A percentile compares a stretch with the other conserved stretches of the same genome.
Evolutionary conservation across 2,329 filamentous ascomycete species (phyloP).

Genomic region (Juglanconis sp.): DNA sequence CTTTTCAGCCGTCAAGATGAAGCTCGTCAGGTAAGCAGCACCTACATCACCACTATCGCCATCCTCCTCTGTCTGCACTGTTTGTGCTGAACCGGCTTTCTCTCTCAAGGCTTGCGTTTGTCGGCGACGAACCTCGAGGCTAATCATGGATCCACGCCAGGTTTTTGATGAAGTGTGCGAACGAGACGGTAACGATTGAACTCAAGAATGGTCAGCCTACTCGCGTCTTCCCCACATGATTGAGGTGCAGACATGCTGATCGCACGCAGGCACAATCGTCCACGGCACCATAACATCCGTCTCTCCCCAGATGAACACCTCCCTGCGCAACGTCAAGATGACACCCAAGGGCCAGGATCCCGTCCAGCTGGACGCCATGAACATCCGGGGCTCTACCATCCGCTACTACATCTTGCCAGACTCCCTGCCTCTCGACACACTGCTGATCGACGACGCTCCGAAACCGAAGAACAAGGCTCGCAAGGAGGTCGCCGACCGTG

Average conservation of each 20-base stretch:
- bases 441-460: constrained; percentile 92
- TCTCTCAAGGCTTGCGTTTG: constrained; percentile 13
- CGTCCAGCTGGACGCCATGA: constrained; percentile 89
- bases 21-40: constrained; percentile 83
- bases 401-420: constrained; percentile 96
- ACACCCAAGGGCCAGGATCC: constrained; percentile 84
- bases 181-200: constrained; percentile 97
- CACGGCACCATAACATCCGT: constrained; percentile 96
- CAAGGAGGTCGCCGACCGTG: constrained; percentile 70
- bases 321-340: constrained; percentile 95
- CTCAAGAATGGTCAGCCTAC: constrained; percentile 81
- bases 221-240: background rate
- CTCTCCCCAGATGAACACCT: constrained; percentile 97
- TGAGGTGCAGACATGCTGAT: background rate
- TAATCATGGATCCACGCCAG: constrained; percentile 46
- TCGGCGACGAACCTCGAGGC: constrained; percentile 23
- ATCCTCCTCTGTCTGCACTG: constrained; percentile 8
- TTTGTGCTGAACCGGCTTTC: constrained; percentile 30
- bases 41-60: constrained; percentile 20
- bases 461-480: constrained; percentile 99
- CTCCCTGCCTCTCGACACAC: constrained; percentile 88
- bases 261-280: constrained; percentile 75
- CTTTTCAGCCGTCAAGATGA: constrained; percentile 62
- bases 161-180: constrained; percentile 99
- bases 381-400: constrained; percentile 92